A percentile compares a stretch with the other conserved stretches of the same genome.
phyloP scores from a whole-genome alignment of 176 grass and related monocot species.

The Dendrocalamus sinicus region DNA sequence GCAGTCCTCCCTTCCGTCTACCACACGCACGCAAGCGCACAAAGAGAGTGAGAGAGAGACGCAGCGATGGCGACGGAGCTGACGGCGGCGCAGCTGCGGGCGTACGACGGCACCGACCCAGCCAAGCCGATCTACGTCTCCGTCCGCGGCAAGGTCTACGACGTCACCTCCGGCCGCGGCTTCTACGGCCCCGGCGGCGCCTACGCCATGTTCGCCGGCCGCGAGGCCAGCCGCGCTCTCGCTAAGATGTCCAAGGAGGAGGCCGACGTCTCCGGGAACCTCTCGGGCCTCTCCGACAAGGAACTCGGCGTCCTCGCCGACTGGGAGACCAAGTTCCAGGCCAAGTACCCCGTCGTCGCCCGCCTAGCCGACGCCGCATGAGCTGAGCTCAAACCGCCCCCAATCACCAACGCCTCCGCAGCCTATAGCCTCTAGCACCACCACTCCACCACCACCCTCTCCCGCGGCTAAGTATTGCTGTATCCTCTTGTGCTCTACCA shows the following conservation, averaged over 20 bases:
- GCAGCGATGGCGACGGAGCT: slow-evolving; percentile 64
- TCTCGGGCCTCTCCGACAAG: slow-evolving; percentile 76
- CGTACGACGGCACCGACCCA: slow-evolving; percentile 71
- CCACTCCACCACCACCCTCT: neutral
- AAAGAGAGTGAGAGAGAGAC: neutral
- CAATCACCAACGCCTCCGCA: neutral
- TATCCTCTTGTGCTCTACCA: slow-evolving; percentile 25
- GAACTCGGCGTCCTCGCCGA: slow-evolving; percentile 80
- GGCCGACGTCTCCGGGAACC: slow-evolving; percentile 66
- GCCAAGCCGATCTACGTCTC: slow-evolving; percentile 94
- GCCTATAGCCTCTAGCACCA: neutral
- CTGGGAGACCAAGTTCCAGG: slow-evolving; percentile 97
- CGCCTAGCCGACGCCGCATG: slow-evolving; percentile 52
- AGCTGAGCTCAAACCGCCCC: neutral
- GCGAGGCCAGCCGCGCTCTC: slow-evolving; percentile 86
- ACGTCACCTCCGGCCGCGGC: slow-evolving; percentile 73
- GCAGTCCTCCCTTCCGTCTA: neutral
- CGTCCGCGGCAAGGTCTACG: slow-evolving; percentile 82
- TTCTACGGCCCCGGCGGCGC: slow-evolving; percentile 94
- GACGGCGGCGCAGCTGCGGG: slow-evolving; percentile 78
- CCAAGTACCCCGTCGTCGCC: slow-evolving; percentile 84
- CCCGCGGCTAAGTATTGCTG: neutral
- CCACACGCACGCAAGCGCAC: neutral
- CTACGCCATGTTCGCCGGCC: slow-evolving; percentile 86
- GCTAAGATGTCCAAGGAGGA: slow-evolving; percentile 93